Base-by-base conservation (phyloP, 1,284 basidiomycete species). In the Cryptococcus sp. region DNA sequence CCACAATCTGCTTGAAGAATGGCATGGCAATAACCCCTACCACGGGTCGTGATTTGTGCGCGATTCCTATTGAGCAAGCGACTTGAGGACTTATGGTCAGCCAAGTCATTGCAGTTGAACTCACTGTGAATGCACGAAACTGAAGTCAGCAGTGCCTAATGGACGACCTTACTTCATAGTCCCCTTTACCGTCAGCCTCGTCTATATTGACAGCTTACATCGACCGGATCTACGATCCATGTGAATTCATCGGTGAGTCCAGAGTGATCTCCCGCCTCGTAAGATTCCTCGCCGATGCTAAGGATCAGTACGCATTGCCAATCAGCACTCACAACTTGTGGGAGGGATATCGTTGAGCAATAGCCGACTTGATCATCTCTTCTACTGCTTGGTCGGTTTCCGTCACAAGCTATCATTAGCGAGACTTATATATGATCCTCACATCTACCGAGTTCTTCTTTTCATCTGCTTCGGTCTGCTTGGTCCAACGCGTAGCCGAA, bases 301-400 rank as follows among this genome's bases (percentile, higher is more conserved):
- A 16, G 43, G 16, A 47, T 64, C 49, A 58, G 58, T 23, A 11
- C 5, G n/a, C 39, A 15, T 30, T 27, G 16, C 27, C 19, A 27
- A 16, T 13, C 23, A 4, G 3, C 11, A 54, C 72, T 50, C 50
- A 76, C 76, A 93, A 94, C 64, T 87, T 82, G 78, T 93, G 95
- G 11, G 77, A 68, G 0, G 93, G 92, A 74, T 90, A 96, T 51
- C 79, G 82, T 30, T 80, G 78, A 19, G 81, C 78, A 54, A 97
- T 86, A 69, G 87, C 85, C 46, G 81, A 71, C 76, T 86, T 88
- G 53, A 97, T 91, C 54, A 94, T 82, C 63, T 90, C 86, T 77
- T 97, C 94, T 7, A 96, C 93, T 23, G 84, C 86, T 57, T 94
- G 88, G 77, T 99, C 94, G 67, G 91, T 95, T 79, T 96, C 90